phyloP scores from a whole-genome alignment of 129 eudicot genomes.

The Arctium lappa region DNA sequence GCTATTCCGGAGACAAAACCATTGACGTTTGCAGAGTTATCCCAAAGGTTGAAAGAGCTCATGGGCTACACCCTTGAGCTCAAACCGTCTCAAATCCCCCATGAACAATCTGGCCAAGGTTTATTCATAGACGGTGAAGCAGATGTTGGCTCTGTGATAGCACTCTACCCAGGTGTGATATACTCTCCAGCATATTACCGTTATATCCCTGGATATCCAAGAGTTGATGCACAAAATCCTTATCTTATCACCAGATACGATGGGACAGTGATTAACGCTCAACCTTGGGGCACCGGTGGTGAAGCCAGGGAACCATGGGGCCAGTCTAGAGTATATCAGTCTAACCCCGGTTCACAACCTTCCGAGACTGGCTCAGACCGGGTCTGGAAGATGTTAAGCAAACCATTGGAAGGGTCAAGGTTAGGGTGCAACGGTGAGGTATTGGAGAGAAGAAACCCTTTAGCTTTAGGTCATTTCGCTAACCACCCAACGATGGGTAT shows the following conservation, averaged over 20 bases:
- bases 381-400: conserved; percentile 88
- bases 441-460: conserved; percentile 80
- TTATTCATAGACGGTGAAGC: conserved; percentile 81
- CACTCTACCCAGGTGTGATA: conserved; percentile 82
- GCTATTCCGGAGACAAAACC: conserved; percentile 66
- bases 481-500: conserved; percentile 69
- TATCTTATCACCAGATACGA: conserved; percentile 88
- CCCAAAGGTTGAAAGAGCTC: conserved; percentile 56
- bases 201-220: conserved; percentile 90
- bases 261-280: conserved; percentile 85
- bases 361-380: conserved; percentile 69
- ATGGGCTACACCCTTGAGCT: conserved; percentile 79
- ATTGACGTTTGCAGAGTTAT: conserved; percentile 51
- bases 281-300: conserved; percentile 90
- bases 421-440: conserved; percentile 49
- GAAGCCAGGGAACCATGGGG: conserved; percentile 73
- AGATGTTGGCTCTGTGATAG: conserved; percentile 80
- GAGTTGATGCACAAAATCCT: conserved; percentile 74
- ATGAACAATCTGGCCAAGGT: conserved; percentile 89
- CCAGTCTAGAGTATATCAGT: conserved; percentile 30
- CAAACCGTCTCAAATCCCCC: conserved; percentile 76
- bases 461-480: conserved; percentile 84
- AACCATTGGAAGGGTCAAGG: conserved; percentile 58
- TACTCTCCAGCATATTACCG: conserved; percentile 97
- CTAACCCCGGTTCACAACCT: conserved; percentile 20